phyloP scores from a whole-genome alignment of 495 filamentous ascomycete genomes.

The Trichoderma parareesei region DNA sequence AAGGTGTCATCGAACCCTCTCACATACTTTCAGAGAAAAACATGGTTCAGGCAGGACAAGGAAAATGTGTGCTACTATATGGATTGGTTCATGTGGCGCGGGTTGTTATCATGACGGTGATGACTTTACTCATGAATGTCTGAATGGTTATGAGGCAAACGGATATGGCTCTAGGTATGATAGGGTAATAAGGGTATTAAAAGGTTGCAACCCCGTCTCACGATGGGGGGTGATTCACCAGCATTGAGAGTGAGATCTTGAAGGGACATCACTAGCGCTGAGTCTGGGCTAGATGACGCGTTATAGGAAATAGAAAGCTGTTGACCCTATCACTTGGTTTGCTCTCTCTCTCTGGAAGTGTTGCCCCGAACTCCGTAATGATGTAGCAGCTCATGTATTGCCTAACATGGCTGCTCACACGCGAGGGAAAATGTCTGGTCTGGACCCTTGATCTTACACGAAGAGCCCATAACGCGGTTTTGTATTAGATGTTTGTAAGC shows the following conservation, averaged over 20 bases:
- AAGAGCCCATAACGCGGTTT: too few species aligned
- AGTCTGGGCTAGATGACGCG: too few species aligned
- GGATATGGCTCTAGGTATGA: not conserved
- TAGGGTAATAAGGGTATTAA: slow-evolving; percentile 4
- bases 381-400: too few species aligned
- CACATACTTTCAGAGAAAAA: not conserved
- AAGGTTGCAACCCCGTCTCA: not conserved
- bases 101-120: slow-evolving; percentile 1
- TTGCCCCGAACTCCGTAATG: not conserved
- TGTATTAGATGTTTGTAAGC: too few species aligned
- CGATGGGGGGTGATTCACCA: not conserved
- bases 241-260: too few species aligned
- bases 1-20: not conserved
- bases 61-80: not conserved
- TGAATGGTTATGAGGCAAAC: not conserved
- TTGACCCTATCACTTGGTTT: too few species aligned
- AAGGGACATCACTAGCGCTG: not conserved
- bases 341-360: too few species aligned
- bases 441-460: too few species aligned
- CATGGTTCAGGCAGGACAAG: too few species aligned
- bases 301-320: too few species aligned
- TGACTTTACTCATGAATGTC: not conserved
- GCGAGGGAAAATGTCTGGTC: too few species aligned
- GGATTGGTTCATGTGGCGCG: not conserved
- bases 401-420: too few species aligned